These are phyloP conservation scores for Colletotrichum sp. DNA, from an alignment of 2,329 filamentous ascomycete species.

Conservation along the genomic window DNA sequence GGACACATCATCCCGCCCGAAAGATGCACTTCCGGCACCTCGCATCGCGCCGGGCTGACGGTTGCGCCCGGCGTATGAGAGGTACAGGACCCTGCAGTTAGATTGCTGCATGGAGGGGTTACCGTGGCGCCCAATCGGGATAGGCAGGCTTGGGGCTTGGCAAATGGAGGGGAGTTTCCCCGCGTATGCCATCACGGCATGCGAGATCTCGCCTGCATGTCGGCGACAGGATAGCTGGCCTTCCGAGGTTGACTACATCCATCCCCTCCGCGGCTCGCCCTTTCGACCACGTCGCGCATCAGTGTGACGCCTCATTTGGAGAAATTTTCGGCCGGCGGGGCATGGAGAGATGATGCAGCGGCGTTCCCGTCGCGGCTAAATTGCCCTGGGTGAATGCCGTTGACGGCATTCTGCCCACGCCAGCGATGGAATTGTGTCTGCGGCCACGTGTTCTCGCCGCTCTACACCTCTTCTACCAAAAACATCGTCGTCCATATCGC, in stretches of 20 bases:
- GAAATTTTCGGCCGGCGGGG: neutral
- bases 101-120: neutral
- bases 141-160: neutral
- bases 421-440: fast-evolving
- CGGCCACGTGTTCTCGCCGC: neutral
- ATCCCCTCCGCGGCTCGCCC: fast-evolving
- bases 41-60: neutral
- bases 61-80: neutral
- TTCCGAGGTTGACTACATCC: neutral
- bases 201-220: neutral
- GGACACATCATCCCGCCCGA: neutral
- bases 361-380: neutral
- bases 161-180: neutral
- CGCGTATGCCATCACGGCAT: neutral
- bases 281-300: neutral
- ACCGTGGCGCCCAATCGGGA: neutral
- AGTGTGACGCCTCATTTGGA: neutral
- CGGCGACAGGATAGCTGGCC: neutral
- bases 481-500: neutral
- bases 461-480: fast-evolving
- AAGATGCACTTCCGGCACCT: neutral
- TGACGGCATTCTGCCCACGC: neutral
- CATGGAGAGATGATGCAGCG: neutral
- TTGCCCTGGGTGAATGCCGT: neutral
- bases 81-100: neutral